A percentile compares a stretch with the other conserved stretches of the same genome.
phyloP scores from a whole-genome alignment of 441 rosid genomes.

The Eutrema salsugineum region DNA sequence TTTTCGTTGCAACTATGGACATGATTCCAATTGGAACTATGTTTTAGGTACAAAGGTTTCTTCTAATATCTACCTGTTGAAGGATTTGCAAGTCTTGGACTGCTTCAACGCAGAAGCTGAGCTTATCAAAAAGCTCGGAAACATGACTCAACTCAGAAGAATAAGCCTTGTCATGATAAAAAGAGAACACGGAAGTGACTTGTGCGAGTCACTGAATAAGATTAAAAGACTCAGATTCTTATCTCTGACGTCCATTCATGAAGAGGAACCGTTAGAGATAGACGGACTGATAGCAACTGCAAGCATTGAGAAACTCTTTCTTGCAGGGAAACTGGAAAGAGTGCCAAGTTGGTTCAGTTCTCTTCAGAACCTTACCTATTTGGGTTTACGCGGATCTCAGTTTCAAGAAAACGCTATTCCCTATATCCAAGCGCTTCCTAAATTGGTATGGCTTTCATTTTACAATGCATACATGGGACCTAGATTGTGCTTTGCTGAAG shows the following conservation, averaged over 20 bases:
- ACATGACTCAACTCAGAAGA: conserved; percentile 35
- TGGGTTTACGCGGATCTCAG: conserved; percentile 32
- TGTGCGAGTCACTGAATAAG: conserved; percentile 28
- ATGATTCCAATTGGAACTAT: conserved; percentile 8
- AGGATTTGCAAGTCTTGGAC: conserved; percentile 34
- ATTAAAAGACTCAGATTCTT: conserved; percentile 27
- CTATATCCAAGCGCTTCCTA: conserved; percentile 27
- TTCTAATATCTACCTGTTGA: conserved; percentile 16
- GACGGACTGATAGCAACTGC: conserved; percentile 20
- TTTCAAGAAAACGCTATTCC: conserved; percentile 23
- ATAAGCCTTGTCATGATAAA: conserved; percentile 32
- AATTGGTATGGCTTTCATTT: conserved; percentile 28
- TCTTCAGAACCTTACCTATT: conserved; percentile 15
- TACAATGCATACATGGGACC: conserved; percentile 25
- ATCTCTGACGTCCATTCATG: conserved; percentile 15
- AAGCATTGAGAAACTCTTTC: conserved; percentile 28
- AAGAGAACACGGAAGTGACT: conserved; percentile 25
- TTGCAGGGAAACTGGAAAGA: conserved; percentile 31
- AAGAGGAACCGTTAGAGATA: conserved; percentile 19
- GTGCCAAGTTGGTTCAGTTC: conserved; percentile 34
- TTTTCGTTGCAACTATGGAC: neutral
- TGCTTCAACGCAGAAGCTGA: neutral
- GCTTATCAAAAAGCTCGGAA: conserved; percentile 7
- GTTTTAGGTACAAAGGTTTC: conserved; percentile 12
- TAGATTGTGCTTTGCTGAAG: conserved; percentile 16